A percentile compares a stretch with the other conserved stretches of the same genome.
These are phyloP conservation scores for Sherardia arvensis DNA, from an alignment of 257 asterid genomes.

Conservation along the genomic window DNA sequence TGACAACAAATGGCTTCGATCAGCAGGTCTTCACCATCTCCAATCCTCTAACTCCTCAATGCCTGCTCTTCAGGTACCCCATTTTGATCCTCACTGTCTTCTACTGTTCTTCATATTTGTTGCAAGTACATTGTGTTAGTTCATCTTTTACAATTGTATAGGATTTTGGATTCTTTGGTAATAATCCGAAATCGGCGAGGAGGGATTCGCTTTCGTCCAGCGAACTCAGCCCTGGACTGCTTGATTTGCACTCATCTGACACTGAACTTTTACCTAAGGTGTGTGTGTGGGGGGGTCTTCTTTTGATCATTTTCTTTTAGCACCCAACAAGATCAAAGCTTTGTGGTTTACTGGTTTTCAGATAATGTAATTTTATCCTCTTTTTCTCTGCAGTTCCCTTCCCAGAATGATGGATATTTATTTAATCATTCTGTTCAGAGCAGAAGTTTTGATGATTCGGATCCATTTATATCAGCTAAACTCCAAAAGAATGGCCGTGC, in stretches of 20 bases:
- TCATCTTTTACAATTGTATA: constrained; percentile 4
- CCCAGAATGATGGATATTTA: constrained; percentile 15
- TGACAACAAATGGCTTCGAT: constrained; percentile 32
- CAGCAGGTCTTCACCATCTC: constrained; percentile 35
- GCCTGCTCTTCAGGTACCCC: constrained; percentile 29
- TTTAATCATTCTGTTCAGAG: constrained; percentile 10
- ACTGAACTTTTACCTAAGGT: constrained; percentile 30
- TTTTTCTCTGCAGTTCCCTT: constrained; percentile 15
- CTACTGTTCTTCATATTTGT: not conserved
- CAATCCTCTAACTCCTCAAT: constrained; percentile 25
- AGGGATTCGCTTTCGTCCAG: constrained; percentile 11
- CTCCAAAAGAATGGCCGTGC: constrained; percentile 9
- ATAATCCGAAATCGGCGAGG: constrained; percentile 14
- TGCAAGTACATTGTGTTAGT: not conserved
- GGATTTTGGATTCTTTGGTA: constrained; percentile 26
- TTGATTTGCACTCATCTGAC: constrained; percentile 30
- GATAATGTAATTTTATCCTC: not conserved
- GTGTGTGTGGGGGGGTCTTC: not conserved
- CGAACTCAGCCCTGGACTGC: constrained; percentile 29
- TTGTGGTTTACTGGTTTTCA: not conserved
- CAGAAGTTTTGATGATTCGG: constrained; percentile 22
- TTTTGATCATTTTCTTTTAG: not conserved
- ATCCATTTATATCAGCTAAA: constrained; percentile 10
- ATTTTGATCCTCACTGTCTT: not conserved
- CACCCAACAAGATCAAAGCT: not conserved